Evolutionary conservation across 1,284 basidiomycete species (phyloP).

Genomic region (Spongispora temasekensis): DNA sequence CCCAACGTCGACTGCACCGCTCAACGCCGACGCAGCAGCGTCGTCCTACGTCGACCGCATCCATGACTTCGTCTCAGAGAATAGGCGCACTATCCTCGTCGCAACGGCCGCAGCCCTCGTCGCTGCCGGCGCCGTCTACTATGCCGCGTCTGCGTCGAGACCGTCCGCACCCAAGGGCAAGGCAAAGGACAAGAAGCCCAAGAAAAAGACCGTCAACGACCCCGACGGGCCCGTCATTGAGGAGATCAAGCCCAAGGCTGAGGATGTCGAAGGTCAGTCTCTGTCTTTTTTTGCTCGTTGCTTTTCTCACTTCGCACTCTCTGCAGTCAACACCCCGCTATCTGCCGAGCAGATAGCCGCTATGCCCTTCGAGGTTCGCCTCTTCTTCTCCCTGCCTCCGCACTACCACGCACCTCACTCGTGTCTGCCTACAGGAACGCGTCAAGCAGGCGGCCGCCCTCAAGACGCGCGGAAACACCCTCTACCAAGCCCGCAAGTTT

Average conservation of each 20-base stretch:
- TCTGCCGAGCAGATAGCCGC: slow-evolving; percentile 57
- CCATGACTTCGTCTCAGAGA: slow-evolving; percentile 69
- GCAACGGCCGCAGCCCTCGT: slow-evolving; percentile 71
- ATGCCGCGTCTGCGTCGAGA: slow-evolving; percentile 52
- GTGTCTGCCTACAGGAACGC: slow-evolving; percentile 58
- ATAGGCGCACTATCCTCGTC: slow-evolving; percentile 71
- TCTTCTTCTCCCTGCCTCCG: neutral
- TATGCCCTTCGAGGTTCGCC: slow-evolving; percentile 55
- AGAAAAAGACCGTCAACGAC: slow-evolving; percentile 57
- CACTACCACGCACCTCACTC: slow-evolving; percentile 9
- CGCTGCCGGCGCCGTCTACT: slow-evolving; percentile 77
- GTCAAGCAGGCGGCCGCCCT: slow-evolving; percentile 74
- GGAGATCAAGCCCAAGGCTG: slow-evolving; percentile 52
- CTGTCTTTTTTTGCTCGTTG: neutral
- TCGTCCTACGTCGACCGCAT: slow-evolving; percentile 58
- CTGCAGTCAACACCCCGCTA: slow-evolving; percentile 41
- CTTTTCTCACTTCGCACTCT: slow-evolving; percentile 4
- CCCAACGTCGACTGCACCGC: slow-evolving; percentile 19
- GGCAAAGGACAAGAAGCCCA: slow-evolving; percentile 51
- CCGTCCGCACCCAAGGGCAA: slow-evolving; percentile 46
- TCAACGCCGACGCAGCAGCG: slow-evolving; percentile 31
- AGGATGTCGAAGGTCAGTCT: slow-evolving; percentile 41
- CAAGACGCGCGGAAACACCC: slow-evolving; percentile 89
- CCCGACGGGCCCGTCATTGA: slow-evolving; percentile 75
- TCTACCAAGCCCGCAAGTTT: slow-evolving; percentile 84